Evolutionary conservation across 208 protist species (phyloP), one percentile per base, ranked within the genome.

Genomic region (Trypanosoma boissoni): DNA sequence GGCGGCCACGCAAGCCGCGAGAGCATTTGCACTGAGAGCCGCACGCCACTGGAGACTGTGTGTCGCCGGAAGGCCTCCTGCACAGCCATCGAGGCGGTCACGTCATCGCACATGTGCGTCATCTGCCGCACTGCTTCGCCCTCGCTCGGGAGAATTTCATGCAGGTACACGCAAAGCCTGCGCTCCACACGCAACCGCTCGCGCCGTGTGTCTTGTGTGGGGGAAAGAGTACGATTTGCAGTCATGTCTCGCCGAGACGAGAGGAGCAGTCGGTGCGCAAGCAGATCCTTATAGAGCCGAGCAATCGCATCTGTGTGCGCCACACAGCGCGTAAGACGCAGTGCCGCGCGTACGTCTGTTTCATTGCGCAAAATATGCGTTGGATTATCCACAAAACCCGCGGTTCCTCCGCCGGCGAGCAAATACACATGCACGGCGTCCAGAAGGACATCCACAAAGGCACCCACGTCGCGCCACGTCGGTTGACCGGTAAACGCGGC

Each of bases 241-340:
- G 12, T 64, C 74, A 12, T 41, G 57, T 36, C 63, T 37, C 4
- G 58, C 64, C 12, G 53, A 24, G 3, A 65, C 57, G 16, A 54
- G 44, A 44, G 23, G 28, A 80, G 64, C n/a, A 86, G 66, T 5
- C 79, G 71, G 27, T 64, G 58, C 10, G 53, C 61, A 4, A 83
- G 63, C 16, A 67, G 49, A 21, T 58, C 55, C 48, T 64, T 58
- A 57, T 78, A 80, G 28, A 60, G 23, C 29, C 62, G 26, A 28
- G 75, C 27, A 44, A 87, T 75, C 32, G 39, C 23, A 39, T 76
- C 72, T 20, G 31, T 37, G 36, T 66, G 56, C 20, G 51, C 31
- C 26, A 78, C 63, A 63, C 66, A 65, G 18, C 53, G 32, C 29
- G 68, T 62, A 23, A 87, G 46, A 45, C 72, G 72, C 21, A 87